These are phyloP conservation scores for Thalassiosira livingstoniorum DNA, from an alignment of 352 stramenopile genomes.

Conservation along the genomic window DNA sequence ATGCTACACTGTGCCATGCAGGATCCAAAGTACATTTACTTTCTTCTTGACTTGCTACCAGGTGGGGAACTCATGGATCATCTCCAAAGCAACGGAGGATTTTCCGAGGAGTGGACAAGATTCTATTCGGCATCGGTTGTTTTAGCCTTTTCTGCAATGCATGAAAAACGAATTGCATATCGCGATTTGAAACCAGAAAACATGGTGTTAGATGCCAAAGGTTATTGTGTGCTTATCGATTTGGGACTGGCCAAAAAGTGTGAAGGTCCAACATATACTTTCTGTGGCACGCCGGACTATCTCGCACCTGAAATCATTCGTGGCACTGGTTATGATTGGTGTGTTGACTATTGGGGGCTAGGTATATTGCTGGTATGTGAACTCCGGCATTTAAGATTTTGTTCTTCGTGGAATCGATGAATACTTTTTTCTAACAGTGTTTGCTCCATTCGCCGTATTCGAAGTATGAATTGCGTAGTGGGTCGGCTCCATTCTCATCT, in stretches of 20 bases:
- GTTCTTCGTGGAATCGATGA: not conserved
- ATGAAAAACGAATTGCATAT: slow-evolving; percentile 91
- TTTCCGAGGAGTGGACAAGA: slow-evolving; percentile 80
- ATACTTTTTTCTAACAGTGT: not conserved
- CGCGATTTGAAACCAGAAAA: slow-evolving; percentile 95
- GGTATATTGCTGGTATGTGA: slow-evolving; percentile 68
- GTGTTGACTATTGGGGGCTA: slow-evolving; percentile 86
- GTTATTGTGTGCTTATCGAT: slow-evolving; percentile 93
- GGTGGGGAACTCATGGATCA: slow-evolving; percentile 95
- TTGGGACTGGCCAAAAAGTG: slow-evolving; percentile 93
- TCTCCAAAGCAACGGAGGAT: slow-evolving; percentile 80
- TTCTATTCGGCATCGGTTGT: slow-evolving; percentile 89
- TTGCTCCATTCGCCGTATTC: not conserved
- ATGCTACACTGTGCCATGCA: slow-evolving; percentile 91
- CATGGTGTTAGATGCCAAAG: slow-evolving; percentile 91
- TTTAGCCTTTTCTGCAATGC: slow-evolving; percentile 89
- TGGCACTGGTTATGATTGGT: slow-evolving; percentile 92
- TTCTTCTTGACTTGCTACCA: slow-evolving; percentile 93
- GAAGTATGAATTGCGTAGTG: slow-evolving; percentile 60
- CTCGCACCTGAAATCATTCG: slow-evolving; percentile 90
- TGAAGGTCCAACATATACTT: slow-evolving; percentile 90
- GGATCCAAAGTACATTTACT: slow-evolving; percentile 92
- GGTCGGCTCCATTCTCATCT: slow-evolving; percentile 87
- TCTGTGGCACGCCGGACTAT: slow-evolving; percentile 96
- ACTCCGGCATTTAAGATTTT: too few species aligned